Percentiles rank a stretch among this genome's conserved stretches.
phyloP scores from a whole-genome alignment of 768 basidiomycete species.

The Lepiota brunneoincarnata region DNA sequence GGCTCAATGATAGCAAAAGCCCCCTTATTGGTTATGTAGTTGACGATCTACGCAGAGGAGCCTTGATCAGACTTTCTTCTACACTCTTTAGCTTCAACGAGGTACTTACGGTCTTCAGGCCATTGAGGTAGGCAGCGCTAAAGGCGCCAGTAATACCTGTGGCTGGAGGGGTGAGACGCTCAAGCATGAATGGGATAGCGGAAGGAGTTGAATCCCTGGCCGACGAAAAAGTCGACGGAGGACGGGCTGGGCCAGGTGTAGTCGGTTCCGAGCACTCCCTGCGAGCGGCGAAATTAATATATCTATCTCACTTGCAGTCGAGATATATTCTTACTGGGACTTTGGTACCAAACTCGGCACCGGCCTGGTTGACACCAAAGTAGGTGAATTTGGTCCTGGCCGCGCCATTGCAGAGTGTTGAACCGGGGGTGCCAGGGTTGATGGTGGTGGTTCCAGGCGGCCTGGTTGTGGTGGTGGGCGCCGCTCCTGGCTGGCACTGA shows the following conservation, averaged over 20 bases:
- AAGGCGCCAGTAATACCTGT: constrained; percentile 54
- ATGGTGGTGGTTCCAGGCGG: constrained; percentile 8
- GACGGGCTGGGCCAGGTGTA: constrained; percentile 49
- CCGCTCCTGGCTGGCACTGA: constrained; percentile 38
- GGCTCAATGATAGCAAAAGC: constrained; percentile 57
- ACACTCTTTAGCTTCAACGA: neutral
- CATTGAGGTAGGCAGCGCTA: constrained; percentile 48
- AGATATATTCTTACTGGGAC: constrained; percentile 40
- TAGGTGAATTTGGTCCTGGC: constrained; percentile 51
- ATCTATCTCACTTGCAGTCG: neutral
- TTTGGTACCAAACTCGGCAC: constrained; percentile 55
- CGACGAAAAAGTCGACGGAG: constrained; percentile 51
- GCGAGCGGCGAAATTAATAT: neutral
- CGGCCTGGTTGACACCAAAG: constrained; percentile 63
- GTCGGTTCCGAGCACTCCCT: constrained; percentile 38
- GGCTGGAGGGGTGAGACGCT: constrained; percentile 52
- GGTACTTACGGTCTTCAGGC: constrained; percentile 41
- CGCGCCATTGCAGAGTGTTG: constrained; percentile 10
- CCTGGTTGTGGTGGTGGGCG: constrained; percentile 17
- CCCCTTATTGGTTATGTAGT: constrained; percentile 60
- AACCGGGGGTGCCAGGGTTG: neutral
- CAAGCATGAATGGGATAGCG: constrained; percentile 59
- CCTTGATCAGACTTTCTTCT: neutral
- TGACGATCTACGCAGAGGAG: constrained; percentile 42
- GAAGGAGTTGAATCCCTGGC: constrained; percentile 59